Evolutionary conservation across 78 protist genomes (phyloP).

Genomic region (Protostelium mycophagum): DNA sequence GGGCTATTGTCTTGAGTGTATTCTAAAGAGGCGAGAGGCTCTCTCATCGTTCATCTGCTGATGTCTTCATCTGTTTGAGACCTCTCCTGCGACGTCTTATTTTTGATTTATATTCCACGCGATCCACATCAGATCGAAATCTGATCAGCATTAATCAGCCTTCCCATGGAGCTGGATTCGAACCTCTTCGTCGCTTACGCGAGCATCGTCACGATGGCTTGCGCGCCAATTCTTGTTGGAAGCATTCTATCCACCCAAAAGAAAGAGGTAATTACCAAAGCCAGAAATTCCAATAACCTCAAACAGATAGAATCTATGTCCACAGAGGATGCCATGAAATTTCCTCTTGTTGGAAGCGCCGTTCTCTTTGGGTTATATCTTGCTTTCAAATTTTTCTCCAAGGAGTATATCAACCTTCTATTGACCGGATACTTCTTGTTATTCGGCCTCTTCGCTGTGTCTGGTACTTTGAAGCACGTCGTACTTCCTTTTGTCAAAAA

Average conservation of each 20-base stretch:
- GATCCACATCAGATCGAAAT: no score
- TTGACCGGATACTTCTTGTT: slow-evolving; percentile 54
- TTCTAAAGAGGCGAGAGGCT: no score
- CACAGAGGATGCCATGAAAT: slow-evolving; percentile 67
- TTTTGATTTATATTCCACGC: no score
- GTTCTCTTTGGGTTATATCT: slow-evolving; percentile 65
- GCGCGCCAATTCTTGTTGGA: slow-evolving; percentile 65
- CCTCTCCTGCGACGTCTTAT: no score
- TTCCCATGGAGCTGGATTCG: slow-evolving; percentile 10
- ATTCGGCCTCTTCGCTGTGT: slow-evolving; percentile 48
- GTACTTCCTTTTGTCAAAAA: not conserved
- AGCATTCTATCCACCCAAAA: slow-evolving; percentile 45
- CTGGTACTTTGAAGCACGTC: not conserved
- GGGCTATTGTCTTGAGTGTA: no score
- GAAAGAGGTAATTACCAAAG: slow-evolving; percentile 15
- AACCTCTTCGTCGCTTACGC: slow-evolving; percentile 50
- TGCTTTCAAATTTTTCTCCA: slow-evolving; percentile 55
- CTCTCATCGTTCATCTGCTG: no score
- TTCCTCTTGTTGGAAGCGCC: slow-evolving; percentile 72
- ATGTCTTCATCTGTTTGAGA: no score
- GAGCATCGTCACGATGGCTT: slow-evolving; percentile 56
- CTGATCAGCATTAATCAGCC: no score
- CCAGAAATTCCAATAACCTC: not conserved
- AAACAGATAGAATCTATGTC: slow-evolving; percentile 51
- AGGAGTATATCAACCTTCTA: slow-evolving; percentile 43